phyloP scores from a whole-genome alignment of 345 rosid genomes.

The Populus deltoides region DNA sequence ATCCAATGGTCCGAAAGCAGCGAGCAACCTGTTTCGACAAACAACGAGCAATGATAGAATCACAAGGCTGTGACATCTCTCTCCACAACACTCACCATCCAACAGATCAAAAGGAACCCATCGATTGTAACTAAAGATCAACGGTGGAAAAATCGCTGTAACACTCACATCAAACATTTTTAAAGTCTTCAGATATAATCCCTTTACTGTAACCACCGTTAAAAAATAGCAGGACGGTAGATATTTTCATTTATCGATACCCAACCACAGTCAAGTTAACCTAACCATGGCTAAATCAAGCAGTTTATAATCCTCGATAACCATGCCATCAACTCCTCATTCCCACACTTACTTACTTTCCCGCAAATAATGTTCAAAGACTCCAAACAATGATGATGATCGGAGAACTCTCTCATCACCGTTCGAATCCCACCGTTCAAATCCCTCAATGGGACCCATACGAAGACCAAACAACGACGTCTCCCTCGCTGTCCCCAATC shows the following conservation, averaged over 20 bases:
- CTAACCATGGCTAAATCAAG: constrained; percentile 36
- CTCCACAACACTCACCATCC: background rate
- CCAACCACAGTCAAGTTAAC: constrained; percentile 33
- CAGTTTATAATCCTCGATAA: constrained; percentile 33
- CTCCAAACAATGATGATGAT: constrained; percentile 45
- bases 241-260: constrained; percentile 1
- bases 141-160: constrained; percentile 29
- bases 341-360: background rate
- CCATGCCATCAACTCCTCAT: background rate
- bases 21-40: constrained; percentile 7
- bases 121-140: background rate
- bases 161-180: background rate
- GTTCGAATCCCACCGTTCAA: constrained; percentile 48
- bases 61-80: constrained; percentile 12
- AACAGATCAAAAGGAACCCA: constrained; percentile 1
- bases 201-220: constrained; percentile 23
- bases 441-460: constrained; percentile 55
- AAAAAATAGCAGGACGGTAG: constrained; percentile 27
- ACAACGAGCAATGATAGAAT: background rate
- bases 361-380: constrained; percentile 1
- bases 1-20: constrained; percentile 15
- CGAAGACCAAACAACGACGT: constrained; percentile 34
- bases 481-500: constrained; percentile 25
- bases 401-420: constrained; percentile 35
- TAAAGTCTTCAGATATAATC: background rate